phyloP scores from a whole-genome alignment of 495 filamentous ascomycete species.

The Glutinoglossum americanum region DNA sequence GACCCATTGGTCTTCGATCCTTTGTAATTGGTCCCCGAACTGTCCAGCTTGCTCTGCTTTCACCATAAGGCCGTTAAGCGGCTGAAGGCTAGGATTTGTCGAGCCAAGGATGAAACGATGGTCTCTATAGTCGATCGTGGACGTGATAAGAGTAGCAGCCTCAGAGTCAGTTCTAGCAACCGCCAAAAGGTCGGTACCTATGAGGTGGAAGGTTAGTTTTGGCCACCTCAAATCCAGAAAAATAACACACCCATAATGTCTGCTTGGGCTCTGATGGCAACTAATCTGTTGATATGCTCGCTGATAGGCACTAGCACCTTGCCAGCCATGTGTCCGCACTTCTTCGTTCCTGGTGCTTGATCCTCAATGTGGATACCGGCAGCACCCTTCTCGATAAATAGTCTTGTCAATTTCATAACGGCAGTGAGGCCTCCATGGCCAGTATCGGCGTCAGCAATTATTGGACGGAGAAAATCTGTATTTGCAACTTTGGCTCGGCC shows the following conservation, averaged over 20 bases:
- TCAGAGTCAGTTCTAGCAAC: constrained; percentile 94
- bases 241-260: constrained; percentile 71
- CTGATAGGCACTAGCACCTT: constrained; percentile 94
- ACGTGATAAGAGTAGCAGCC: constrained; percentile 90
- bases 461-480: constrained; percentile 84
- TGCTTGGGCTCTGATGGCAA: constrained; percentile 90
- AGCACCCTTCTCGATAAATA: constrained; percentile 92
- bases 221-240: not conserved
- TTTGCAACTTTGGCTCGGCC: constrained; percentile 57
- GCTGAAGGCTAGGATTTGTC: constrained; percentile 68
- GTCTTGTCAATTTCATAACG: constrained; percentile 96
- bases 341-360: constrained; percentile 95
- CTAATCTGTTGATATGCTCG: constrained; percentile 95
- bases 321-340: constrained; percentile 98
- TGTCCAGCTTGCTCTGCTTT: constrained; percentile 70
- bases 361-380: constrained; percentile 98
- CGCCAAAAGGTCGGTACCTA: constrained; percentile 62
- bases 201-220: not conserved
- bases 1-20: constrained; percentile 79
- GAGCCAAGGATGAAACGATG: constrained; percentile 79
- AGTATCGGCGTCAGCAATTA: constrained; percentile 93
- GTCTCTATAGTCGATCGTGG: constrained; percentile 85
- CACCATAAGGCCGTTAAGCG: constrained; percentile 79
- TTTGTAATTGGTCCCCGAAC: constrained; percentile 59
- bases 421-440: constrained; percentile 93